A percentile compares a stretch with the other conserved stretches of the same genome.
Conservation (phyloP, 371 early-diverging fungal species). For the Mycotypha africana region DNA sequence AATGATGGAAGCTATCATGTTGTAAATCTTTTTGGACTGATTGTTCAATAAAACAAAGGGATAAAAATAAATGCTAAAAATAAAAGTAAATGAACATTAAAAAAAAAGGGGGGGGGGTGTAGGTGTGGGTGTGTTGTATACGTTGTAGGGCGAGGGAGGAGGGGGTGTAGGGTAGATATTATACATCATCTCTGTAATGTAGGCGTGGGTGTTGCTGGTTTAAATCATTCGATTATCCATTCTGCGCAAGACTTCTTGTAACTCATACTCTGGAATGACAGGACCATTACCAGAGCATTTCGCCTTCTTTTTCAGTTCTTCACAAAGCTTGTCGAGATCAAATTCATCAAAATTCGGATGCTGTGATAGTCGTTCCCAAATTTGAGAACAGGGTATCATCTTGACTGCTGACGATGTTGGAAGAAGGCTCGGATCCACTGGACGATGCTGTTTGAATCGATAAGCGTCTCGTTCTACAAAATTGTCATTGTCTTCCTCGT, state of each 20-base stretch:
- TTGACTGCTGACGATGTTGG: slow-evolving; percentile 8
- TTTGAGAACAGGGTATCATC: slow-evolving; percentile 36
- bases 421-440: slow-evolving; percentile 3
- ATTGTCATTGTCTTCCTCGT: slow-evolving; percentile 3
- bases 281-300: slow-evolving; percentile 54
- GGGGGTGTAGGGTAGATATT: too few relatives aligned
- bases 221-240: slow-evolving; percentile 5
- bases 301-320: slow-evolving; percentile 48
- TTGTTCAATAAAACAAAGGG: too few relatives aligned
- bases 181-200: too few relatives aligned
- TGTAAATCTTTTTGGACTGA: too few relatives aligned
- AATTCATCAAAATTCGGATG: slow-evolving; percentile 54
- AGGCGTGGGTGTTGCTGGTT: too few relatives aligned
- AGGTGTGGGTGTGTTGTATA: too few relatives aligned
- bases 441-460: slow-evolving; percentile 13
- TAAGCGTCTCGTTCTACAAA: slow-evolving; percentile 14
- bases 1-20: too few relatives aligned
- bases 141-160: too few relatives aligned
- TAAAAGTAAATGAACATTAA: background rate
- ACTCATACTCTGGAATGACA: slow-evolving; percentile 41
- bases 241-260: slow-evolving; percentile 21
- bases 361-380: slow-evolving; percentile 50
- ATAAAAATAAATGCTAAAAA: too few relatives aligned
- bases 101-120: background rate
- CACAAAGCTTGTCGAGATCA: slow-evolving; percentile 31